A percentile compares a stretch with the other conserved stretches of the same genome.
Evolutionary conservation across 495 filamentous ascomycete genomes (phyloP).

Genomic region (Trichoderma virens): DNA sequence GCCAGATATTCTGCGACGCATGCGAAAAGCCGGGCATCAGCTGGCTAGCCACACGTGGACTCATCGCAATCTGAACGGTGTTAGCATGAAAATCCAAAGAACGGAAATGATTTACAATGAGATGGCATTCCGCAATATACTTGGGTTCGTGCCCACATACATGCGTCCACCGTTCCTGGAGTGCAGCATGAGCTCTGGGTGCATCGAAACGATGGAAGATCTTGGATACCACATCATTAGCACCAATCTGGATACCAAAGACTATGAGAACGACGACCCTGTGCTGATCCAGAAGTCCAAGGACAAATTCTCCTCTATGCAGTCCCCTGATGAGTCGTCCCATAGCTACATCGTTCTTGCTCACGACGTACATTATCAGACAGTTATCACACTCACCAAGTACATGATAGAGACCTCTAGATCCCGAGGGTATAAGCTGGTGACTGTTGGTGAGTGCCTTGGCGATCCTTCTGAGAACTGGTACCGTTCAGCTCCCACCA

Average conservation of each 20-base stretch:
- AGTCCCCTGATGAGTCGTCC: conserved; percentile 14
- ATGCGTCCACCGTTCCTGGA: conserved; percentile 66
- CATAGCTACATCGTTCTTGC: conserved; percentile 33
- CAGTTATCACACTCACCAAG: conserved; percentile 56
- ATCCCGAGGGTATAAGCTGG: conserved; percentile 41
- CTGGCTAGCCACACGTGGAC: conserved; percentile 71
- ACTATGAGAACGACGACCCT: conserved; percentile 52
- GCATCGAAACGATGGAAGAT: conserved; percentile 40
- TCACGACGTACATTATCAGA: conserved; percentile 63
- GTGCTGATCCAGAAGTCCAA: conserved; percentile 52
- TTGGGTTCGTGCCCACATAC: conserved; percentile 65
- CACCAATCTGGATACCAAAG: conserved; percentile 61
- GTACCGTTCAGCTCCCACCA: conserved; percentile 26
- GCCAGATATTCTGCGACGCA: conserved; percentile 43
- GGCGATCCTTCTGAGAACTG: conserved; percentile 31
- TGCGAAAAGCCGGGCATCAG: conserved; percentile 58
- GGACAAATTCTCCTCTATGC: conserved; percentile 42
- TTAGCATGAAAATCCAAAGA: conserved; percentile 36
- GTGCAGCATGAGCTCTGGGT: conserved; percentile 40
- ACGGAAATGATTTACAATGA: conserved; percentile 59
- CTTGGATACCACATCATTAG: conserved; percentile 58
- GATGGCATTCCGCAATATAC: conserved; percentile 59
- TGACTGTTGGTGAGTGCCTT: conserved; percentile 36
- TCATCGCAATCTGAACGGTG: conserved; percentile 53
- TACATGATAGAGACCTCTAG: conserved; percentile 48